Evolutionary conservation across 2,329 filamentous ascomycete species (phyloP), one percentile per base, ranked within the genome.

Genomic region (Fusarium hostae): DNA sequence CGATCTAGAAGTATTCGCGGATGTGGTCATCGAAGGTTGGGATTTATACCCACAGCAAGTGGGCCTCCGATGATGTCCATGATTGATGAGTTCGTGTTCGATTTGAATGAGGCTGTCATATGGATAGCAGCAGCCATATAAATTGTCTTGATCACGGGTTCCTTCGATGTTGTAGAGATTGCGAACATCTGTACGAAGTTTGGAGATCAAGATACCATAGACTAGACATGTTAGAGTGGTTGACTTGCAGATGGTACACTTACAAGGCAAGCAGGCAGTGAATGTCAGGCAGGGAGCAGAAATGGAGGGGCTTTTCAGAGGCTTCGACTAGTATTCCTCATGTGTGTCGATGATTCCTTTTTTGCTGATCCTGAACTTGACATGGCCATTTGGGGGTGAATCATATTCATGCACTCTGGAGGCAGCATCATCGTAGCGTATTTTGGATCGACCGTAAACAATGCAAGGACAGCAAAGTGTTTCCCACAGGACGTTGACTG

Each of bases 141-240:
- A 18, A 18, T 39, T 78, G 56, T 82, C 81, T 6, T 43, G 37
- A 15, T 28, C 35, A 1, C 61, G 45, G 11, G 45, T 57, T 28
- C 80, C 79, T 10, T 76, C 60, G 40, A 82, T 81, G 58, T 69
- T 70, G 70, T 82, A 82, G 35, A 79, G 75, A 5, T 72, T 44
- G 26, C 81, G 79, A 60, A 82, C 73, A 4, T 70, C 71, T 10
- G 63, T 60, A 56, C 81, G 81, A 15, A 82, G 68, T 16, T 62
- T 70, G n/a, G 71, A 67, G 12, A 81, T 40, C 9, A 79, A 60
- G 40, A 62, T 67, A 18, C 77, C 76, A 52, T 79, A 82, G 60
- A 79, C 81, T 82, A 47, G 11, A 44, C 5, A 13, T 43, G 37
- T 54, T 40, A 65, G 60, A 40, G 24, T 24, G 9, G 8, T 51